Base-by-base conservation (phyloP, 805 yeast species). In the Ogataea dorogensis region DNA sequence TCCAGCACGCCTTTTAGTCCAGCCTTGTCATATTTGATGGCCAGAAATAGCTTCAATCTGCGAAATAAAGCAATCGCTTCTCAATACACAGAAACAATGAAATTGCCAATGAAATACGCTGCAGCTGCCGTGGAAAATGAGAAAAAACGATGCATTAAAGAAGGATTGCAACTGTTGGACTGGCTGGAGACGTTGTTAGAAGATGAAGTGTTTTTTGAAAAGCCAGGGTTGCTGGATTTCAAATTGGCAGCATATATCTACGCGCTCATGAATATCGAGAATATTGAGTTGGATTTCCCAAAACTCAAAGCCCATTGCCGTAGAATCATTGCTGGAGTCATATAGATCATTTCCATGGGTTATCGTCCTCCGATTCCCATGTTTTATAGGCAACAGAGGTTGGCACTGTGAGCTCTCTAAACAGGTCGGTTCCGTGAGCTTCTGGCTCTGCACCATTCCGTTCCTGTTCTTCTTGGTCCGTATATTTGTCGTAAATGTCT, bases 271-370 rank as follows among this genome's bases (percentile, higher is more conserved):
- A 40, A 38, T 36, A 22, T 44, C 15, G 47, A 38, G 9, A 36
- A 45, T 23, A 34, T 18, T 5, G 36, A n/a, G 5, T 43, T 45
- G 27, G 38, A 34, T 5, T 31, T 31, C 21, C 43, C 50, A 1
- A 20, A 12, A 4, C 28, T 49, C 24, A 28, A 37, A 16, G 30
- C 31, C 5, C 51, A 49, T 23, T 43, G 47, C 27, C 42, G 44
- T n/a, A 13, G 28, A 8, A 46, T 50, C n/a, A 37, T 50, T 10
- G 38, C 31, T 2, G 32, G 26, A 14, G 49, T 42, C 14, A 26
- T 43, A 13, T 50, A 33, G 24, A 26, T 36, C 22, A 38, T 24
- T 28, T 54, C 93, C 93, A 83, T 4, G 89, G 93, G 50, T 83
- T 83, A 3, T 63, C 61, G 33, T 75, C 81, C 12, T 73, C 68